Conservation (phyloP, 208 protist genomes). For the Trypanosoma lewisi region DNA sequence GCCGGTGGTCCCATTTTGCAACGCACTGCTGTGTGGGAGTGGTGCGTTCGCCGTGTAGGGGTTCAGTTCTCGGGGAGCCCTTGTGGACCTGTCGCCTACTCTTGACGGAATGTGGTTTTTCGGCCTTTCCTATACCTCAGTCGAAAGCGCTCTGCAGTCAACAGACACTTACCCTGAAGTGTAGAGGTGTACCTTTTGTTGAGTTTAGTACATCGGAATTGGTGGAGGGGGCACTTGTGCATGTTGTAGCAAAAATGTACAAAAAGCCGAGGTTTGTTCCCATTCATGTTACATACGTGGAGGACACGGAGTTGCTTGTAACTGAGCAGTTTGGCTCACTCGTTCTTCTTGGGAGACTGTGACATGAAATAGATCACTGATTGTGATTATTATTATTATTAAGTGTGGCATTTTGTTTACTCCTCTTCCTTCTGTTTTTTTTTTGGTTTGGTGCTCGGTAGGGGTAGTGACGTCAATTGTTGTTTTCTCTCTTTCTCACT, state of each 20-base stretch:
- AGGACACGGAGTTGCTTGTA: slow-evolving; percentile 73
- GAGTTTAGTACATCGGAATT: slow-evolving; percentile 55
- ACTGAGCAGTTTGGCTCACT: slow-evolving; percentile 77
- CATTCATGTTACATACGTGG: slow-evolving; percentile 73
- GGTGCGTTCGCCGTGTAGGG: slow-evolving; percentile 61
- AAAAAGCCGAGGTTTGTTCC: slow-evolving; percentile 71
- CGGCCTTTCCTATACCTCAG: slow-evolving; percentile 22
- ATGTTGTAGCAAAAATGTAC: slow-evolving; percentile 79
- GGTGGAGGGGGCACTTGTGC: slow-evolving; percentile 62
- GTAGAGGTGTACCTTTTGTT: slow-evolving; percentile 50
- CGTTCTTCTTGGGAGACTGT: slow-evolving; percentile 35
- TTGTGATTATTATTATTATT: slow-evolving; percentile 3
- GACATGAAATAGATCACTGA: background rate
- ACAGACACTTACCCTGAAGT: slow-evolving; percentile 49
- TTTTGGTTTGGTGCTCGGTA: too few species aligned
- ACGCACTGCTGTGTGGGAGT: slow-evolving; percentile 76
- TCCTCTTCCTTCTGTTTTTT: background rate
- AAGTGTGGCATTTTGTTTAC: slow-evolving; percentile 6
- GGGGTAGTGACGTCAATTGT: too few species aligned
- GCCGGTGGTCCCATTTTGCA: slow-evolving; percentile 8
- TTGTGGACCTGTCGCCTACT: slow-evolving; percentile 80
- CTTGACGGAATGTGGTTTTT: slow-evolving; percentile 57
- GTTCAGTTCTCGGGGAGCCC: slow-evolving; percentile 52
- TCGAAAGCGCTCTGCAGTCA: slow-evolving; percentile 30
- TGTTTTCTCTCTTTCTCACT: slow-evolving; percentile 6